Conservation (phyloP, 345 rosid species). For the Brassica juncea region DNA sequence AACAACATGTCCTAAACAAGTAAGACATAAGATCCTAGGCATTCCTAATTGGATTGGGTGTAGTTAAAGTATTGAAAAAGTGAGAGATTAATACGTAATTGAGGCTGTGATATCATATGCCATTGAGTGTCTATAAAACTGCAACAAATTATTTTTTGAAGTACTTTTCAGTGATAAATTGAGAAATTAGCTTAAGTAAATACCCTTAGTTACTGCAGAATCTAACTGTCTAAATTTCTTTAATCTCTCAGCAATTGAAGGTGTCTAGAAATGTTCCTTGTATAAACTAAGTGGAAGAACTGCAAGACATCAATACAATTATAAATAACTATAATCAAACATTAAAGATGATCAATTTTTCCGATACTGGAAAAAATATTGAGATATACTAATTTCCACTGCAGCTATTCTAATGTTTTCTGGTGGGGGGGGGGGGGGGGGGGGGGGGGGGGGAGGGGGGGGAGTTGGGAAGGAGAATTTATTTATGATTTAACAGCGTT, state of each 20-base stretch:
- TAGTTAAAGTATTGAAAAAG: not conserved
- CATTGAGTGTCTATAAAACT: not conserved
- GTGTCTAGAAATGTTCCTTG: not conserved
- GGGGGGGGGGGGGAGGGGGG: not conserved
- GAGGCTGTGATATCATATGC: not conserved
- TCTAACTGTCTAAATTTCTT: not conserved
- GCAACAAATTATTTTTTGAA: not conserved
- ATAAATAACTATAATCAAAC: not conserved
- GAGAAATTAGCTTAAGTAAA: not conserved
- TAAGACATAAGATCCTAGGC: constrained; percentile 25
- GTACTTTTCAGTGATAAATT: not conserved
- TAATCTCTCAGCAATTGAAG: constrained; percentile 4
- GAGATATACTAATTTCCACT: not conserved
- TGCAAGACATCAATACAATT: not conserved
- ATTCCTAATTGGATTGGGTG: constrained; percentile 22
- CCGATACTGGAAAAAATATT: not conserved
- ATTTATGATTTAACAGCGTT: not conserved
- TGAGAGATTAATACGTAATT: not conserved
- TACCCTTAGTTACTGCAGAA: not conserved
- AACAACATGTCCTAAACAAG: constrained; percentile 21
- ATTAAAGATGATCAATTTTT: constrained; percentile 7
- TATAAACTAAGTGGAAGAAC: not conserved
- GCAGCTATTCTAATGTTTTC: constrained; percentile 20
- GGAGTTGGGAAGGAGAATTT: not conserved
- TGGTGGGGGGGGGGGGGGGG: not conserved